phyloP scores from a whole-genome alignment of 306 rosid species.

The Cajanus cajan region DNA sequence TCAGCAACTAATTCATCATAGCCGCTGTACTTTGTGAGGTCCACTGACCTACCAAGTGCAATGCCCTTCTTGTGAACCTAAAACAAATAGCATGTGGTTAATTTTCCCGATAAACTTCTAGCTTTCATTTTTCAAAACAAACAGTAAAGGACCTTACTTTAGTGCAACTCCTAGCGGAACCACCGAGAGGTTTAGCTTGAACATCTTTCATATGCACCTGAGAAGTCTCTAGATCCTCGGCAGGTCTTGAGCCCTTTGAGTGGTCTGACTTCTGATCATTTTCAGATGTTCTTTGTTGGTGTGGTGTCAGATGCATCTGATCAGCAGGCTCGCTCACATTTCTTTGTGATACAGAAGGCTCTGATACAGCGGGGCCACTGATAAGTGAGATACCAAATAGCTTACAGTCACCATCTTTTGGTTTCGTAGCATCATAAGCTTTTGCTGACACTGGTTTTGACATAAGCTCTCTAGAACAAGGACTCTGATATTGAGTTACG shows the following conservation, averaged over 20 bases:
- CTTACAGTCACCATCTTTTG: constrained; percentile 74
- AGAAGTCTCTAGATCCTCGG: constrained; percentile 40
- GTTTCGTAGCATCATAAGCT: constrained; percentile 47
- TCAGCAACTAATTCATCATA: constrained; percentile 70
- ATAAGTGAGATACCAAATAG: constrained; percentile 77
- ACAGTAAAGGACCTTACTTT: constrained; percentile 47
- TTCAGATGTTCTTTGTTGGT: constrained; percentile 35
- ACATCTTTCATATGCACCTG: constrained; percentile 45
- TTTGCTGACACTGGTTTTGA: constrained; percentile 34
- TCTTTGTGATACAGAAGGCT: constrained; percentile 37
- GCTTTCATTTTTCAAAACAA: background rate
- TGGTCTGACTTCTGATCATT: constrained; percentile 58
- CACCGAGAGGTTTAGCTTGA: constrained; percentile 50
- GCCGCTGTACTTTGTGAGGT: constrained; percentile 72
- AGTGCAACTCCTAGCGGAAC: constrained; percentile 84
- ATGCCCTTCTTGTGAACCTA: constrained; percentile 97
- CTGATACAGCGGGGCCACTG: constrained; percentile 37
- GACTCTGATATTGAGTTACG: constrained; percentile 45
- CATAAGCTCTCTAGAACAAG: constrained; percentile 44
- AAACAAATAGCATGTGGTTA: constrained; percentile 25
- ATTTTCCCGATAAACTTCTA: background rate
- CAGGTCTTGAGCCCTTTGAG: constrained; percentile 41
- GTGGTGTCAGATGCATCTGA: constrained; percentile 23
- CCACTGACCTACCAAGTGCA: constrained; percentile 91
- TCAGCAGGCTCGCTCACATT: constrained; percentile 35